These are phyloP conservation scores for Hamamelis virginiana DNA, from an alignment of 164 flowering plant species.

Conservation along the genomic window DNA sequence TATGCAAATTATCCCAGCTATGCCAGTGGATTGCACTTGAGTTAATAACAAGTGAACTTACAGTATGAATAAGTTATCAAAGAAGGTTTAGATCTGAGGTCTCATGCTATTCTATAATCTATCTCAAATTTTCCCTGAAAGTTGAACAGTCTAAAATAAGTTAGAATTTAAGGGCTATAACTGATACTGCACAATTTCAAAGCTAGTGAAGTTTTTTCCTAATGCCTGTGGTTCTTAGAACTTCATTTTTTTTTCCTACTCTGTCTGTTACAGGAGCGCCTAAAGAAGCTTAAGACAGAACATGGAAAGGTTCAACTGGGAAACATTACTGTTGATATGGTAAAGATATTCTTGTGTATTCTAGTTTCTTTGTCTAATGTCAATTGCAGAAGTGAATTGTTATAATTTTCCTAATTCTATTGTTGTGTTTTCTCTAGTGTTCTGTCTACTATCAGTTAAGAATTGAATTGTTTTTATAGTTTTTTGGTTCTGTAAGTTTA, in stretches of 20 bases:
- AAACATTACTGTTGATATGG: conserved; percentile 94
- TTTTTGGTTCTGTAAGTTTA: neutral
- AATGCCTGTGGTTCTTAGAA: neutral
- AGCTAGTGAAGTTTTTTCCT: neutral
- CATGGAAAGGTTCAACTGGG: conserved; percentile 92
- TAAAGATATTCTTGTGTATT: conserved; percentile 23
- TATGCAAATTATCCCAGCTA: neutral
- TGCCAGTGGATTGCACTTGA: neutral
- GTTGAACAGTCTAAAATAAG: neutral
- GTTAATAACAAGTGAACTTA: neutral
- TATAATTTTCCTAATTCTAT: neutral
- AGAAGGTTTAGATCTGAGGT: too few species aligned
- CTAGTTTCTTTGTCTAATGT: neutral
- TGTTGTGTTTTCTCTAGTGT: neutral
- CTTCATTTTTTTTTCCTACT: conserved; percentile 2
- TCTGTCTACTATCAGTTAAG: neutral
- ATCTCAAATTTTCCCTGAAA: too few species aligned
- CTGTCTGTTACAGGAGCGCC: conserved; percentile 65
- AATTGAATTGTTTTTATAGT: too few species aligned
- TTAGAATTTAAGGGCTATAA: neutral
- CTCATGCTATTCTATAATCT: too few species aligned
- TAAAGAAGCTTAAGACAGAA: conserved; percentile 85
- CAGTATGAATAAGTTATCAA: too few species aligned
- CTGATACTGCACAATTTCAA: neutral
- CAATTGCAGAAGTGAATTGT: neutral